Conservation (phyloP, 306 rosid genomes). For the Aeschynomene evenia region DNA sequence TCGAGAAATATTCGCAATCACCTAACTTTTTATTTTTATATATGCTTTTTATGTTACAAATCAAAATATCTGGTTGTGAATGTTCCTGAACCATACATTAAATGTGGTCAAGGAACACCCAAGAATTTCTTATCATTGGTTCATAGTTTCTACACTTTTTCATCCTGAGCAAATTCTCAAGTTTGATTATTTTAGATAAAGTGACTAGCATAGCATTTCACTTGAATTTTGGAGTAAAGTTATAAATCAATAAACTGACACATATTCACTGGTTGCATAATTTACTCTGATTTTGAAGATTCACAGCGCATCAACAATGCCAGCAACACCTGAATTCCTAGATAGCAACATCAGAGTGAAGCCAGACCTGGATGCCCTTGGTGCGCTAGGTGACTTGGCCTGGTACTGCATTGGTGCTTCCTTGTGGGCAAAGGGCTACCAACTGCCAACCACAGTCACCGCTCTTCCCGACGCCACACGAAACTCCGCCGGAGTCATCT, state of each 20-base stretch:
- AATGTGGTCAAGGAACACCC: too few relatives aligned
- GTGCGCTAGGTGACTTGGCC: slow-evolving; percentile 68
- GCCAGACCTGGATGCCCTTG: slow-evolving; percentile 67
- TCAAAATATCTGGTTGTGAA: too few relatives aligned
- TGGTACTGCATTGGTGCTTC: slow-evolving; percentile 82
- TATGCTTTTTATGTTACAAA: too few relatives aligned
- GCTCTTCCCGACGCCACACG: slow-evolving; percentile 52
- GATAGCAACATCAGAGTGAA: slow-evolving; percentile 62
- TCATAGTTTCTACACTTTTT: too few relatives aligned
- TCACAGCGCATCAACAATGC: slow-evolving; percentile 60
- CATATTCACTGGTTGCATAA: background rate
- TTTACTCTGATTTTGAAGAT: slow-evolving; percentile 40
- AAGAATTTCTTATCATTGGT: too few relatives aligned
- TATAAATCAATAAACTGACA: background rate
- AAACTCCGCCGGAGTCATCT: slow-evolving; percentile 57
- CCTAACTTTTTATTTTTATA: too few relatives aligned
- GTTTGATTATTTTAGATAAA: too few relatives aligned
- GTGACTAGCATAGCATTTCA: too few relatives aligned
- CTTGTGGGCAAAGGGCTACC: slow-evolving; percentile 69
- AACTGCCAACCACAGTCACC: slow-evolving; percentile 50
- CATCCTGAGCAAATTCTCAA: too few relatives aligned
- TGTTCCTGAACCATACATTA: too few relatives aligned
- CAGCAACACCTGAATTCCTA: slow-evolving; percentile 43
- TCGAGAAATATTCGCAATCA: too few relatives aligned
- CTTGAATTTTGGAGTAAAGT: background rate